phyloP scores from a whole-genome alignment of 805 yeast genomes.

The Myxozyma lipomycoides region DNA sequence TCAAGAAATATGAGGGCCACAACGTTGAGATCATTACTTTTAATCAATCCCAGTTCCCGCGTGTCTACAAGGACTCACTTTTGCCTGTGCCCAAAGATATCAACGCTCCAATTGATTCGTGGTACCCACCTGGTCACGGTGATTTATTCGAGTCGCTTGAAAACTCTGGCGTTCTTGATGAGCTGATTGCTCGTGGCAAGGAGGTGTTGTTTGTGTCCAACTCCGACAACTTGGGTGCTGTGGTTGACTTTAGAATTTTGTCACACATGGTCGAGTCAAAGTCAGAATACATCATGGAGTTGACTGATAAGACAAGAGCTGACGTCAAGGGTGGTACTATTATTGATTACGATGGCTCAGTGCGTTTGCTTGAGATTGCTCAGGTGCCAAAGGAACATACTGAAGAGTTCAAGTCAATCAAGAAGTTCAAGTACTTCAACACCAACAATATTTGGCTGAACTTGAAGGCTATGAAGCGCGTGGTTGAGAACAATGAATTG shows the following conservation, averaged over 20 bases:
- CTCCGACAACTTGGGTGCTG: conserved; percentile 98
- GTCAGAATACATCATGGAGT: conserved; percentile 95
- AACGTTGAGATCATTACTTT: conserved; percentile 91
- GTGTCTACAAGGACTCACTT: conserved; percentile 91
- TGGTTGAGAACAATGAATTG: conserved; percentile 77
- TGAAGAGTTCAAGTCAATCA: conserved; percentile 95
- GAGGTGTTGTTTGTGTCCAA: conserved; percentile 93
- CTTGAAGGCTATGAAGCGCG: conserved; percentile 86
- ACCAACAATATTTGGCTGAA: conserved; percentile 98
- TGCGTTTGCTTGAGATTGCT: conserved; percentile 91
- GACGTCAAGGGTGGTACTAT: conserved; percentile 99
- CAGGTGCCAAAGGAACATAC: conserved; percentile 98
- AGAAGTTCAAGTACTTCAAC: conserved; percentile 96
- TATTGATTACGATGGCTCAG: conserved; percentile 91
- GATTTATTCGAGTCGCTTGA: conserved; percentile 89
- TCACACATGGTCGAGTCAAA: conserved; percentile 89
- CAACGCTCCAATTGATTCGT: conserved; percentile 72
- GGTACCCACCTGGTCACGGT: conserved; percentile 99
- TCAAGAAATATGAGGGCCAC: conserved; percentile 95
- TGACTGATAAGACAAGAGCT: conserved; percentile 97
- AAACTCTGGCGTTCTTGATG: conserved; percentile 87
- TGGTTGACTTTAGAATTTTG: conserved; percentile 86
- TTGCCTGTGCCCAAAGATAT: conserved; percentile 83
- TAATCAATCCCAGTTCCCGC: conserved; percentile 96
- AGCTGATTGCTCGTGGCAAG: conserved; percentile 85